Conservation (phyloP, 257 asterid species). For the Anisodus acutangulus region DNA sequence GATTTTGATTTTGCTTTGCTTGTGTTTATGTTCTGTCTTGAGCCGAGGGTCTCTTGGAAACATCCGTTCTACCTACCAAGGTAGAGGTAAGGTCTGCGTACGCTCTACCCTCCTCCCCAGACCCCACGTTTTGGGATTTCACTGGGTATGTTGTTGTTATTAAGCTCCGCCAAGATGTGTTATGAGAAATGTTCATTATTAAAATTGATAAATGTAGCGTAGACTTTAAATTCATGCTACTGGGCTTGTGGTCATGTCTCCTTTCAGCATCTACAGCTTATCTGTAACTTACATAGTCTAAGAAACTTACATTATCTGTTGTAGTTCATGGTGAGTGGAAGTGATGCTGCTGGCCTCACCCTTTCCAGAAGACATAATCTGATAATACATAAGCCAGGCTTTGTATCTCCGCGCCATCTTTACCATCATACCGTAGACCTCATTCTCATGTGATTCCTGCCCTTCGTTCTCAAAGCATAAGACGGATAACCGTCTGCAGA, state of each 20-base stretch:
- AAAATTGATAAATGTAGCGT: conserved; percentile 11
- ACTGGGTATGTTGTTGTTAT: too few species aligned
- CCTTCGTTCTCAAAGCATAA: conserved; percentile 37
- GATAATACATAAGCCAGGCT: conserved; percentile 87
- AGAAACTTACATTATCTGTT: conserved; percentile 43
- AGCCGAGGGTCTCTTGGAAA: too few species aligned
- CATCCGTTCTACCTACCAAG: too few species aligned
- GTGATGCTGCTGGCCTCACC: conserved; percentile 26
- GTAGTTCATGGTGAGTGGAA: conserved; percentile 37
- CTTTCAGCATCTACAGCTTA: not conserved
- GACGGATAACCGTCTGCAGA: conserved; percentile 48
- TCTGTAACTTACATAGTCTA: not conserved
- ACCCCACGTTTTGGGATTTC: too few species aligned
- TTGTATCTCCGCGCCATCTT: conserved; percentile 66
- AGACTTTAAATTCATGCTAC: not conserved
- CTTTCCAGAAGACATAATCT: conserved; percentile 62
- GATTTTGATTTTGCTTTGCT: too few species aligned
- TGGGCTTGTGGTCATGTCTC: too few species aligned
- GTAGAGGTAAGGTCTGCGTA: too few species aligned
- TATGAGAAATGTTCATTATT: not conserved
- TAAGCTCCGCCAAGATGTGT: not conserved
- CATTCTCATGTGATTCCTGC: conserved; percentile 35
- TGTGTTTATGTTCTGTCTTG: too few species aligned
- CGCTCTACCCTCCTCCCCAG: too few species aligned
- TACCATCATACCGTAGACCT: conserved; percentile 51